Percentiles rank a stretch among this genome's conserved stretches.
Conservation (phyloP, 2,329 filamentous ascomycete genomes). For the Reticulascus tulasneorum region DNA sequence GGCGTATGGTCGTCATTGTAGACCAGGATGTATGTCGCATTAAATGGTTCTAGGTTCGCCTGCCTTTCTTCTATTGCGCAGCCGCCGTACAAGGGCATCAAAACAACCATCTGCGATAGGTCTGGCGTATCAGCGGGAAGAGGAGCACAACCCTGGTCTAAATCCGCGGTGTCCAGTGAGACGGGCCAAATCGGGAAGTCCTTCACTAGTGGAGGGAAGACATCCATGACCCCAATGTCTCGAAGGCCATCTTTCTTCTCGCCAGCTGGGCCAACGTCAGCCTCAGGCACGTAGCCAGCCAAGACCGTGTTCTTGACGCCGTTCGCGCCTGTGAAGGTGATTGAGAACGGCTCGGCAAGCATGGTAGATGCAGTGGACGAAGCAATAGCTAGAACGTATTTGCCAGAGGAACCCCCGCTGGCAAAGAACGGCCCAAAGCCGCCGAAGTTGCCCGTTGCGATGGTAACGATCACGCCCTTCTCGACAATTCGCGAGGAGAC, state of each 20-base stretch:
- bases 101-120: slow-evolving; percentile 34
- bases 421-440: slow-evolving; percentile 17
- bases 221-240: slow-evolving; percentile 6
- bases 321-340: slow-evolving; percentile 9
- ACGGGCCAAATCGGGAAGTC: slow-evolving; percentile 22
- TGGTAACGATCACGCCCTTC: slow-evolving; percentile 21
- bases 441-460: slow-evolving; percentile 23
- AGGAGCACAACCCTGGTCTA: slow-evolving; percentile 32
- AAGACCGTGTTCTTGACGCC: slow-evolving; percentile 21
- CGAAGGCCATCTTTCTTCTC: slow-evolving; percentile 5
- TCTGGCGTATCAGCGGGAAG: slow-evolving; percentile 32
- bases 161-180: slow-evolving; percentile 14
- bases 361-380: slow-evolving; percentile 11
- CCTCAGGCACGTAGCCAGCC: slow-evolving; percentile 6
- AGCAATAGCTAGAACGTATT: slow-evolving; percentile 19
- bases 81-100: slow-evolving; percentile 34
- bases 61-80: slow-evolving; percentile 32
- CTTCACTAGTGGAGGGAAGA: slow-evolving; percentile 6
- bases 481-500: slow-evolving; percentile 27
- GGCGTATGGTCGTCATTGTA: slow-evolving; percentile 26
- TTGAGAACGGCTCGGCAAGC: neutral
- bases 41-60: slow-evolving; percentile 31
- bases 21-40: slow-evolving; percentile 36
- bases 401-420: slow-evolving; percentile 19
- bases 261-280: neutral